These are phyloP conservation scores for Colletotrichum gloeosporioides DNA, from an alignment of 2,329 filamentous ascomycete genomes.

Conservation along the genomic window DNA sequence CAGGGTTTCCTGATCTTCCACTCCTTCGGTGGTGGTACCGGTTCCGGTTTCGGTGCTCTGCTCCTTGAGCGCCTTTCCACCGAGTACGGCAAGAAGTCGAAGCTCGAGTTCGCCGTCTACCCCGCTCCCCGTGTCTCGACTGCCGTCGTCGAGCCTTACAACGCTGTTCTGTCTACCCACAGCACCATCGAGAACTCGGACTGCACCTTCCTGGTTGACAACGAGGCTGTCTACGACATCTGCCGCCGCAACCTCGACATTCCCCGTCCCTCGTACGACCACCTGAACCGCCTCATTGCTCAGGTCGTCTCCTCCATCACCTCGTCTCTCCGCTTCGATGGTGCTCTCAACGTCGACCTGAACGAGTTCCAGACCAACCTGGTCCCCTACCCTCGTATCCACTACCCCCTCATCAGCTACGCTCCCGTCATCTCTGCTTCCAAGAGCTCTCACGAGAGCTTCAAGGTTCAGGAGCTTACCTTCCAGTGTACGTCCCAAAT, in stretches of 20 bases:
- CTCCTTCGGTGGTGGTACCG: slow-evolving; percentile 76
- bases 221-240: slow-evolving; percentile 78
- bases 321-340: slow-evolving; percentile 74
- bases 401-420: slow-evolving; percentile 77
- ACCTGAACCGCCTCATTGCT: slow-evolving; percentile 75
- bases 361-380: slow-evolving; percentile 83
- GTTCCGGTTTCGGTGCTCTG: slow-evolving; percentile 75
- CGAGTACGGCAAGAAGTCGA: slow-evolving; percentile 79
- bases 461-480: slow-evolving; percentile 81
- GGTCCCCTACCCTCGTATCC: slow-evolving; percentile 76
- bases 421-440: slow-evolving; percentile 73
- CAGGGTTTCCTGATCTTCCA: slow-evolving; percentile 79
- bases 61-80: slow-evolving; percentile 75
- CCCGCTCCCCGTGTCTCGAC: slow-evolving; percentile 73
- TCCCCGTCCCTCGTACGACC: slow-evolving; percentile 71
- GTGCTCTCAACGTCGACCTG: slow-evolving; percentile 75
- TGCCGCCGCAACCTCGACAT: slow-evolving; percentile 76
- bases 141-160: slow-evolving; percentile 77
- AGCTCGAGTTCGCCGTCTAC: slow-evolving; percentile 78
- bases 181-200: slow-evolving; percentile 81
- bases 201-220: slow-evolving; percentile 79
- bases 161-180: slow-evolving; percentile 75
- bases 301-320: slow-evolving; percentile 80
- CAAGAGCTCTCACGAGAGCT: slow-evolving; percentile 86
- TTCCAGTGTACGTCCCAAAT: slow-evolving; percentile 66